A percentile compares a stretch with the other conserved stretches of the same genome.
Conservation (phyloP, 164 flowering plant genomes). For the Stephania japonica region DNA sequence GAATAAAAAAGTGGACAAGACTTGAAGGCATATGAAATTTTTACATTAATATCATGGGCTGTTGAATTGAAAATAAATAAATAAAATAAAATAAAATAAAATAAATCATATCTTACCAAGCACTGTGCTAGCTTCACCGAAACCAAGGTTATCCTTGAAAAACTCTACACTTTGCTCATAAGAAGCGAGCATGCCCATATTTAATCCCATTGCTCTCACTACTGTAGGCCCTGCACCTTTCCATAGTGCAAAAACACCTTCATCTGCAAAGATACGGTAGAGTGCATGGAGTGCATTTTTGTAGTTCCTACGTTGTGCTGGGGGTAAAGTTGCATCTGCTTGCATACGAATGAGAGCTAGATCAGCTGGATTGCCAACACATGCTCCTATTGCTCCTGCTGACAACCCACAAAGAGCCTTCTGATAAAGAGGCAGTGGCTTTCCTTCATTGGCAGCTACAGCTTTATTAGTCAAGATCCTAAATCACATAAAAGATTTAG, state of each 20-base stretch:
- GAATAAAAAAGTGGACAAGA: neutral
- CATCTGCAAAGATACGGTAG: constrained; percentile 65
- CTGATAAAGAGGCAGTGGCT: constrained; percentile 87
- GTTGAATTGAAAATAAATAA: neutral
- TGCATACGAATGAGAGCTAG: constrained; percentile 94
- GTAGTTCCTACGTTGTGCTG: constrained; percentile 76
- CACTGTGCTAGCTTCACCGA: constrained; percentile 71
- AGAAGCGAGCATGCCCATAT: constrained; percentile 96
- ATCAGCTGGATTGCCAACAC: constrained; percentile 91
- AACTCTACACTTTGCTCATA: constrained; percentile 90
- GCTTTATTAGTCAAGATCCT: constrained; percentile 91
- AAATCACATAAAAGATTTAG: neutral
- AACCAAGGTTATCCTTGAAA: constrained; percentile 63
- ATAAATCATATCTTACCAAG: constrained; percentile 48
- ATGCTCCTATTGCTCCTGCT: constrained; percentile 92
- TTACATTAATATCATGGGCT: neutral
- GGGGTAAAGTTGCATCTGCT: constrained; percentile 88
- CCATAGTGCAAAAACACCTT: constrained; percentile 90
- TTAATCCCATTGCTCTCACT: constrained; percentile 92
- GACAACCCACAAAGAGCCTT: constrained; percentile 91
- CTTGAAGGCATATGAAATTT: neutral
- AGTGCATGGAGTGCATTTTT: constrained; percentile 87
- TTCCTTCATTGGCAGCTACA: constrained; percentile 86
- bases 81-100: neutral
- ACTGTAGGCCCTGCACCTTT: constrained; percentile 96